Percentiles rank a stretch among this genome's conserved stretches.
Conservation (phyloP, 1,139 yeast genomes). For the Yamadazyma taylorii region DNA sequence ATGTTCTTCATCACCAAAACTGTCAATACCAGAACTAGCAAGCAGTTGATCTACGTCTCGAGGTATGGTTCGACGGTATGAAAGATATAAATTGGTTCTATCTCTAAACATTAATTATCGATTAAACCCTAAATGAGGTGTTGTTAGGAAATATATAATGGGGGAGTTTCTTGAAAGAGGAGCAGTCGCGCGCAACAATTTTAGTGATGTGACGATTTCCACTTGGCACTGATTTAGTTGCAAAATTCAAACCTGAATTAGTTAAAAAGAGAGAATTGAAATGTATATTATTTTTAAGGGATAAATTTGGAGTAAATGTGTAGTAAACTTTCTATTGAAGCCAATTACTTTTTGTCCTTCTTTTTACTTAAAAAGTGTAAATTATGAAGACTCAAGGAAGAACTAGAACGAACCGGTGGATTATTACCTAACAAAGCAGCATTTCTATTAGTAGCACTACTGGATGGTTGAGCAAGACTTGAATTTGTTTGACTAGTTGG, state of each 20-base stretch:
- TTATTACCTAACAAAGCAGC: conserved; percentile 21
- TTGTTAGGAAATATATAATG: not conserved
- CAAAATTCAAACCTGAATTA: not conserved
- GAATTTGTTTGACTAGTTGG: conserved; percentile 4
- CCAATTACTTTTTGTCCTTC: conserved; percentile 19
- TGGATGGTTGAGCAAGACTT: conserved; percentile 24
- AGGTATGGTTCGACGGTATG: conserved; percentile 73
- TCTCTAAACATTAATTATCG: conserved; percentile 59
- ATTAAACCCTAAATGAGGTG: not conserved
- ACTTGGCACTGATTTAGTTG: too few relatives aligned
- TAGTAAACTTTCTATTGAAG: too few relatives aligned
- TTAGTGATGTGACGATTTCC: too few relatives aligned
- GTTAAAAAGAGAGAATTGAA: too few relatives aligned
- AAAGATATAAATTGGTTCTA: conserved; percentile 67
- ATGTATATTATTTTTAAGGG: too few relatives aligned
- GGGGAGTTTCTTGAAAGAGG: too few relatives aligned
- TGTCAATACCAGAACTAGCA: conserved; percentile 28
- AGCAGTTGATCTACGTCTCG: conserved; percentile 29
- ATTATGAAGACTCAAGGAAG: conserved; percentile 30
- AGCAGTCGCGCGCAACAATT: too few relatives aligned
- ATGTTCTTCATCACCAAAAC: conserved; percentile 55
- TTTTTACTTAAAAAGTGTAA: conserved; percentile 29
- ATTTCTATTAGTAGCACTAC: conserved; percentile 34
- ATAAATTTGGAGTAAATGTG: too few relatives aligned
- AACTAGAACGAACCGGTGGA: conserved; percentile 22